Conservation (phyloP, 2,329 filamentous ascomycete species). For the Xylaria sp. region DNA sequence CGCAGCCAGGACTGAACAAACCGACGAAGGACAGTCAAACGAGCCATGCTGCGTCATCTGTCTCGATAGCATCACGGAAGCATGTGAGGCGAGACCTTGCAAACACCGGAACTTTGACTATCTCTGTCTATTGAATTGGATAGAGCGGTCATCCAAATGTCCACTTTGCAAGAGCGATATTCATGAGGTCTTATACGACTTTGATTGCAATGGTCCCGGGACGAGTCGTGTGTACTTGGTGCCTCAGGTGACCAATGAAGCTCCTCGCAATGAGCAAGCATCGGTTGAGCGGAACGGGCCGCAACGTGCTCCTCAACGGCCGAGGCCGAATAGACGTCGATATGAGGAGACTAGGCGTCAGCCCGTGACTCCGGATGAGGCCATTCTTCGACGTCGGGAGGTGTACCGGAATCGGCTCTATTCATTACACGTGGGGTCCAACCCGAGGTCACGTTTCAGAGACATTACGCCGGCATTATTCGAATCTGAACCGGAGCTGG, state of each 20-base stretch:
- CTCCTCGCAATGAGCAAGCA: constrained; percentile 5
- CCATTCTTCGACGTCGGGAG: constrained; percentile 56
- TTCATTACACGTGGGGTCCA: constrained; percentile 78
- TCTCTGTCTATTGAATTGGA: constrained; percentile 75
- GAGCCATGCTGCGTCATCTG: constrained; percentile 76
- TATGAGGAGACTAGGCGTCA: constrained; percentile 7
- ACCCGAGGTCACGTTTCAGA: constrained; percentile 68
- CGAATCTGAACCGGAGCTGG: constrained; percentile 57
- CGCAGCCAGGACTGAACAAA: constrained; percentile 29
- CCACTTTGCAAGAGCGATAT: constrained; percentile 67
- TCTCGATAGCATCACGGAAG: constrained; percentile 67
- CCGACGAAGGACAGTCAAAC: constrained; percentile 28
- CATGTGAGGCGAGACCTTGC: constrained; percentile 69
- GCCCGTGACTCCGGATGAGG: constrained; percentile 25
- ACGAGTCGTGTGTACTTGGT: constrained; percentile 55
- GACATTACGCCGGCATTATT: constrained; percentile 67
- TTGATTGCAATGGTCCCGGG: constrained; percentile 41
- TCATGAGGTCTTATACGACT: constrained; percentile 59
- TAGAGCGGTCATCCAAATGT: constrained; percentile 65
- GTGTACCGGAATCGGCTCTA: constrained; percentile 70
- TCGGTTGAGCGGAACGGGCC: not conserved
- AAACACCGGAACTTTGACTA: constrained; percentile 80
- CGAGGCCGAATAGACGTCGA: constrained; percentile 10
- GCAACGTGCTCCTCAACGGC: not conserved
- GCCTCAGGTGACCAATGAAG: constrained; percentile 28